Percentiles rank a stretch among this genome's conserved stretches.
Conservation (phyloP, 768 basidiomycete species). For the Xerocomus spinulosus region DNA sequence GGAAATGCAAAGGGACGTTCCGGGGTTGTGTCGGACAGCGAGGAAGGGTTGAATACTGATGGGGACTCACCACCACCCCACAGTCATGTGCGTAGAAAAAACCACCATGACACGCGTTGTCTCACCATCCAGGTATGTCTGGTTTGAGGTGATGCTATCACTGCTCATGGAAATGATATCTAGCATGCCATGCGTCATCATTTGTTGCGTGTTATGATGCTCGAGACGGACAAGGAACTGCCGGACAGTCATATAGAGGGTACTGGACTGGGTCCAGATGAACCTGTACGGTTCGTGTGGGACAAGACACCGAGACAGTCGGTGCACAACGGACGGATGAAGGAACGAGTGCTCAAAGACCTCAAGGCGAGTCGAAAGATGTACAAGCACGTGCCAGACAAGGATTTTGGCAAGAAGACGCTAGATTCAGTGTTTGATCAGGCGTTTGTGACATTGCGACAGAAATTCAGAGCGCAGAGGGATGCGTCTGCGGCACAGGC, state of each 20-base stretch:
- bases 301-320: slow-evolving; percentile 74
- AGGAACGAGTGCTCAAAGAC: slow-evolving; percentile 55
- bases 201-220: slow-evolving; percentile 53
- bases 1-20: slow-evolving; percentile 28
- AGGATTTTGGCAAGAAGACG: slow-evolving; percentile 59
- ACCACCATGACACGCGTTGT: slow-evolving; percentile 60
- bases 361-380: slow-evolving; percentile 49
- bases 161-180: slow-evolving; percentile 7
- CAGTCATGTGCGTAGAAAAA: slow-evolving; percentile 42
- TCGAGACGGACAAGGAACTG: slow-evolving; percentile 51
- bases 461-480: slow-evolving; percentile 60
- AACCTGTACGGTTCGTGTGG: slow-evolving; percentile 77
- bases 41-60: slow-evolving; percentile 34
- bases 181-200: slow-evolving; percentile 72
- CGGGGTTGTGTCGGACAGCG: slow-evolving; percentile 32
- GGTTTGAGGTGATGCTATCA: not conserved
- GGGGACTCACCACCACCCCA: slow-evolving; percentile 32
- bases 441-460: slow-evolving; percentile 61
- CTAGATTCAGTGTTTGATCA: slow-evolving; percentile 66
- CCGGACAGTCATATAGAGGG: slow-evolving; percentile 63
- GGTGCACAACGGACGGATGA: slow-evolving; percentile 70
- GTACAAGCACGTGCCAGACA: slow-evolving; percentile 62
- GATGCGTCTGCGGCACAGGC: slow-evolving; percentile 43
- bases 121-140: slow-evolving; percentile 59
- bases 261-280: slow-evolving; percentile 36